Percentiles rank a stretch among this genome's conserved stretches.
Conservation (phyloP, 2,329 filamentous ascomycete genomes). For the Clonostachys byssicola region DNA sequence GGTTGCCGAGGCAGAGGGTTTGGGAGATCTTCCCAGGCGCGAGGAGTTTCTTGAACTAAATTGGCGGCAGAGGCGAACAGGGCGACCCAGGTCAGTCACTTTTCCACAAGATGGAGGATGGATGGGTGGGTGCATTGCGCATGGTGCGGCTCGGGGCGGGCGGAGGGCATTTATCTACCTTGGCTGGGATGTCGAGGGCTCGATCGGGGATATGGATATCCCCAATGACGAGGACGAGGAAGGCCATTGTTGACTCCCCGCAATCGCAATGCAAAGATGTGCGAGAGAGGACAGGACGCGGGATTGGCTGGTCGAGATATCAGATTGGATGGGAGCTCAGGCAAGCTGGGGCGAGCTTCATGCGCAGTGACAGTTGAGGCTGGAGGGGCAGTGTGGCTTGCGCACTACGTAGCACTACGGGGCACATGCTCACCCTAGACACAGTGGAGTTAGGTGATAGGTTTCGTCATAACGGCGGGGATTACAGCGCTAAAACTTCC, state of each 20-base stretch:
- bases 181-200: conserved; percentile 84
- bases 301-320: too few relatives aligned
- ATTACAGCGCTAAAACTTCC: too few relatives aligned
- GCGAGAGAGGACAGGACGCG: not conserved
- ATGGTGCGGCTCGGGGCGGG: not conserved
- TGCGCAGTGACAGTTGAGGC: too few relatives aligned
- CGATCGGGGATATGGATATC: conserved; percentile 93
- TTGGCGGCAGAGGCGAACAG: not conserved
- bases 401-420: too few relatives aligned
- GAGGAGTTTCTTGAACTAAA: conserved; percentile 79
- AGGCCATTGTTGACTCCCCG: conserved; percentile 60
- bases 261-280: not conserved
- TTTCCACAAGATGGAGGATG: not conserved
- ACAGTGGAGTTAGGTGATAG: too few relatives aligned
- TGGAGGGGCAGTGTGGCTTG: too few relatives aligned
- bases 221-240: conserved; percentile 86
- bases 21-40: conserved; percentile 80
- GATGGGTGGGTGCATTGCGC: not conserved
- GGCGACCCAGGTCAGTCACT: not conserved
- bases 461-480: too few relatives aligned
- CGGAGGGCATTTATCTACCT: conserved; percentile 48
- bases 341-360: too few relatives aligned
- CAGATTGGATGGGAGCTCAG: too few relatives aligned
- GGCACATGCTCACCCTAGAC: too few relatives aligned
- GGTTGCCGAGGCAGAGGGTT: conserved; percentile 75